phyloP scores from a whole-genome alignment of 208 protist genomes.

The Endotrypanum monterogeii region DNA sequence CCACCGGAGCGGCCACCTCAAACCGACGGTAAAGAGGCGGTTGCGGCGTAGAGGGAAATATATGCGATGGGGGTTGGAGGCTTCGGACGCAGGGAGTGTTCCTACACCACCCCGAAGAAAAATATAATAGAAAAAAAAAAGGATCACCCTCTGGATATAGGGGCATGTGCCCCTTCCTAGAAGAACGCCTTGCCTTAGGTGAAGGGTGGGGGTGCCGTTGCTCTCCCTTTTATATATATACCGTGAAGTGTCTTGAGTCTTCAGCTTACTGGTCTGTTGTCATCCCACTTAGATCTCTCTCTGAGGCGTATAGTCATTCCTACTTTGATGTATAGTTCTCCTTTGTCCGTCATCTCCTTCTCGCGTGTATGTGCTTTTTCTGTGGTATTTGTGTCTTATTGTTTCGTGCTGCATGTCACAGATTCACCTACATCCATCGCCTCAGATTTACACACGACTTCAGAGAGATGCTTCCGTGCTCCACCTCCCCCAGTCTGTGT shows the following conservation, averaged over 20 bases:
- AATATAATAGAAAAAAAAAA: background rate
- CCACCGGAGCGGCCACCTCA: conserved; percentile 66
- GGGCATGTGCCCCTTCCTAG: background rate
- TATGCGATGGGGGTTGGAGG: no score
- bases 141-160: background rate
- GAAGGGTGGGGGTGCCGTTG: background rate
- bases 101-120: background rate
- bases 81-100: no score
- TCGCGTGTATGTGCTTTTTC: background rate
- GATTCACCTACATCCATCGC: no score
- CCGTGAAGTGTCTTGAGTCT: background rate
- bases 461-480: no score
- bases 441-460: no score
- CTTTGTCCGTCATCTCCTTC: background rate
- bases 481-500: no score
- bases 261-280: background rate
- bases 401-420: no score
- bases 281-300: conserved; percentile 4
- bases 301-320: background rate
- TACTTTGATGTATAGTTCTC: conserved; percentile 10
- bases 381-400: no score
- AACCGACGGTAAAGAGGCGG: background rate
- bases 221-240: background rate
- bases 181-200: background rate
- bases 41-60: conserved; percentile 1